Percentiles rank a stretch among this genome's conserved stretches.
These are phyloP conservation scores for Boletus rex-veris DNA, from an alignment of 768 basidiomycete species.

Conservation along the genomic window DNA sequence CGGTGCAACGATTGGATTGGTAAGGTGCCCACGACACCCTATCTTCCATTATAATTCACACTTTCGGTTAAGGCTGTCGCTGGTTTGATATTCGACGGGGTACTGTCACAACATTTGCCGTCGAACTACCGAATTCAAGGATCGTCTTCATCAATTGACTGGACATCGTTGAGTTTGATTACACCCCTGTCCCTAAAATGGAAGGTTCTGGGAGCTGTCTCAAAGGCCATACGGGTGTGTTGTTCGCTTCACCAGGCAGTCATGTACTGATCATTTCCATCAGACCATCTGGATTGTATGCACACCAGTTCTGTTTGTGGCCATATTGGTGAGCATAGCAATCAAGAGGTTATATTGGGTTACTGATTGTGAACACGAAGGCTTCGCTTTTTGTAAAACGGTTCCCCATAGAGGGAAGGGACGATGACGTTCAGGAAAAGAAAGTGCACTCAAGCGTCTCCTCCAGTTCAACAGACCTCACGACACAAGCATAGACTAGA, in stretches of 20 bases:
- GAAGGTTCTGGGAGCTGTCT: conserved; percentile 49
- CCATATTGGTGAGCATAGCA: conserved; percentile 50
- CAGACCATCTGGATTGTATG: conserved; percentile 76
- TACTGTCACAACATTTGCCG: conserved; percentile 49
- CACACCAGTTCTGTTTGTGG: conserved; percentile 62
- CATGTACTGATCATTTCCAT: conserved; percentile 13
- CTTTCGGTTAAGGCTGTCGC: conserved; percentile 57
- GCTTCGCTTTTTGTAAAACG: conserved; percentile 30
- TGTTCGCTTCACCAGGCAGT: conserved; percentile 1
- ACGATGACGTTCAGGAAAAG: conserved; percentile 21
- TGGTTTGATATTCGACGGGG: conserved; percentile 67
- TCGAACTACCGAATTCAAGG: conserved; percentile 39
- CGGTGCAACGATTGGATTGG: conserved; percentile 78
- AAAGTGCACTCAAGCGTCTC: conserved; percentile 4
- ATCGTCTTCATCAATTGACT: conserved; percentile 50
- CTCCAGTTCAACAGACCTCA: conserved; percentile 3
- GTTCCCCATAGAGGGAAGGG: conserved; percentile 21
- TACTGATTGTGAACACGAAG: conserved; percentile 17
- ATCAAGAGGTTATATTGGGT: neutral
- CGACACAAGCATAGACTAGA: conserved; percentile 17
- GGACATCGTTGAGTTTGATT: conserved; percentile 47
- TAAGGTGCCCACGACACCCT: conserved; percentile 33
- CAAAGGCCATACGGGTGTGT: conserved; percentile 61
- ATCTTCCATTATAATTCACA: conserved; percentile 10
- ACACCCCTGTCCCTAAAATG: conserved; percentile 43